Evolutionary conservation across 305 asterid genomes (phyloP), one percentile per base, ranked within the genome.

Genomic region (Solanum hybrid): DNA sequence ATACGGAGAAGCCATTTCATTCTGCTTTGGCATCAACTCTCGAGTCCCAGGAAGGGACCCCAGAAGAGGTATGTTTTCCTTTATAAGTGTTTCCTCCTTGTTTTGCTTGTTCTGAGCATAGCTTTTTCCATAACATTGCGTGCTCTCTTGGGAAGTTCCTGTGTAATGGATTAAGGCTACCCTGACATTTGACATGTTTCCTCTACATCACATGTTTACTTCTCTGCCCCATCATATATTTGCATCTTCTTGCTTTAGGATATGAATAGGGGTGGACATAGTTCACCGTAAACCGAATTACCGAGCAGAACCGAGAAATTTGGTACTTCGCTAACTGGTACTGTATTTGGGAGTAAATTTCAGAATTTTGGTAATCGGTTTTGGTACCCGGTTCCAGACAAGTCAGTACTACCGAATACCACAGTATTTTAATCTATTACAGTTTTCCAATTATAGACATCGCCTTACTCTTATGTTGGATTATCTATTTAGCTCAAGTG

Each of bases 31-130:
- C 95, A 86, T 94, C 96, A 89, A 91, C 98, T 86, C 91, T 97
- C 91, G 98, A 94, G 93, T 94, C 95, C 89, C 96, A 88, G 89
- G 95, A 94, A 92, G 99, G 99, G 88, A 93, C 98, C 87, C 94
- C 98, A 14, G 99, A 96, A 93, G 95, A 88, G 95, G 99, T 95
- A 95, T 89, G 89, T 32, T 10, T 81, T 27, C 26, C 87, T 42
- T 82, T 82, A 15, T 27, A 82, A 27, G 87, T 0, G 10, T 42
- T 27, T 82, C 36, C 87, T 42, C 66, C 79, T 76, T 32, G 37
- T 15, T 82, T 80, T 82, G 85, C 87, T 11, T 82, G 27, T 82
- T 29, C 72, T 1, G 36, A 82, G 87, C 27, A 17, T 82, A 42
- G 72, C 38, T 76, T 82, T 82, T 82, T 42, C 34, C 0, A 1